Percentiles rank a stretch among this genome's conserved stretches.
These are phyloP conservation scores for Camelina hispida DNA, from an alignment of 345 rosid species.

Conservation along the genomic window DNA sequence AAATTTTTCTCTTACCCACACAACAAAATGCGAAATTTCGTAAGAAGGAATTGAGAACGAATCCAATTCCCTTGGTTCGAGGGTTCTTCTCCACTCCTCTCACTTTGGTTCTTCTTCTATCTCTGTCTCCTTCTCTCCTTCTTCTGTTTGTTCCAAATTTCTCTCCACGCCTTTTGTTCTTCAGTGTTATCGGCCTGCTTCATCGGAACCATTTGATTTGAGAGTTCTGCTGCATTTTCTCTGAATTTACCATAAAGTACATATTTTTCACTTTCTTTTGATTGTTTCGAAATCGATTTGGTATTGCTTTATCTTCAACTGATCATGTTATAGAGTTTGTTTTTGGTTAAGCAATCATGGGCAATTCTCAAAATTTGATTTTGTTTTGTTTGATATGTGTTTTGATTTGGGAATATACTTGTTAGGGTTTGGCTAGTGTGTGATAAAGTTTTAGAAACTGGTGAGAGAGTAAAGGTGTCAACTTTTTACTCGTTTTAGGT, in stretches of 20 bases:
- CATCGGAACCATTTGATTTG: neutral
- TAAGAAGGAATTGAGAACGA: conserved; percentile 15
- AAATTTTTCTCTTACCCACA: conserved; percentile 7
- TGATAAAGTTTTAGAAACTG: conserved; percentile 1
- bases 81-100: conserved; percentile 38
- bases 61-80: conserved; percentile 38
- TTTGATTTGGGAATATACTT: conserved; percentile 30
- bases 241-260: neutral
- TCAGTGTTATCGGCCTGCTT: neutral
- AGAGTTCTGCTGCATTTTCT: conserved; percentile 5
- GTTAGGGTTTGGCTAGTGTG: conserved; percentile 33
- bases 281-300: conserved; percentile 2
- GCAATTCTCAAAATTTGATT: conserved; percentile 19
- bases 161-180: conserved; percentile 28
- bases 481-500: conserved; percentile 25
- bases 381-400: neutral
- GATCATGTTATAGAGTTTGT: conserved; percentile 11
- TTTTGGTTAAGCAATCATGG: neutral
- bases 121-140: conserved; percentile 13
- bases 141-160: conserved; percentile 16
- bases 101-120: conserved; percentile 6
- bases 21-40: conserved; percentile 3
- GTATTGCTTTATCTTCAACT: conserved; percentile 13
- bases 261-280: neutral
- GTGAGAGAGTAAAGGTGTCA: conserved; percentile 2